Percentiles rank a stretch among this genome's conserved stretches.
These are phyloP conservation scores for Mycosphaerella sp. DNA, from an alignment of 2,329 filamentous ascomycete genomes.

Conservation along the genomic window DNA sequence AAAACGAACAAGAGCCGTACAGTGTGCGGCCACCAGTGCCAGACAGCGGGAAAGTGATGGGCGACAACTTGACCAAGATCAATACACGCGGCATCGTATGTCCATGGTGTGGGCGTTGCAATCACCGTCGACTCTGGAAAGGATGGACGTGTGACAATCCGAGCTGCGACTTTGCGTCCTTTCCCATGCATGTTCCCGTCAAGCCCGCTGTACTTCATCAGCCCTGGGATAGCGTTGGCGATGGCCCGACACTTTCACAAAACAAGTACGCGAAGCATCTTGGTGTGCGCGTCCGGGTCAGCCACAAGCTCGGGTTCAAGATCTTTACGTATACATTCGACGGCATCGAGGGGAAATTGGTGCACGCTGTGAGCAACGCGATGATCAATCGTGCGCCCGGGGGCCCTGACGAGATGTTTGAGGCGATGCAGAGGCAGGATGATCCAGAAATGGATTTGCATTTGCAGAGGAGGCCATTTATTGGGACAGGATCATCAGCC, in stretches of 20 bases:
- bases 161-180: constrained; percentile 41
- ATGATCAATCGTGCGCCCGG: constrained; percentile 45
- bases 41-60: constrained; percentile 34
- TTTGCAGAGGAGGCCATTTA: constrained; percentile 29
- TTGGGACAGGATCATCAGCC: not conserved
- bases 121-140: constrained; percentile 53
- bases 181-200: constrained; percentile 25
- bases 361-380: constrained; percentile 53
- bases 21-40: constrained; percentile 39
- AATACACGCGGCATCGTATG: constrained; percentile 62
- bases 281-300: constrained; percentile 31
- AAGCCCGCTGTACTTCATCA: constrained; percentile 22
- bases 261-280: constrained; percentile 28
- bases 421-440: constrained; percentile 35
- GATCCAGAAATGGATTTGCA: constrained; percentile 34
- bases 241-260: constrained; percentile 25
- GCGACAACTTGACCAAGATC: constrained; percentile 45
- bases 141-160: constrained; percentile 55
- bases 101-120: constrained; percentile 56
- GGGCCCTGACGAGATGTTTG: constrained; percentile 58
- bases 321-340: constrained; percentile 44
- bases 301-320: constrained; percentile 37
- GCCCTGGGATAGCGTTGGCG: constrained; percentile 28
- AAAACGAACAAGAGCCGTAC: constrained; percentile 35
- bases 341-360: constrained; percentile 41